Evolutionary conservation across 345 rosid genomes (phyloP), one percentile per base, ranked within the genome.

Genomic region (Salix caprea): DNA sequence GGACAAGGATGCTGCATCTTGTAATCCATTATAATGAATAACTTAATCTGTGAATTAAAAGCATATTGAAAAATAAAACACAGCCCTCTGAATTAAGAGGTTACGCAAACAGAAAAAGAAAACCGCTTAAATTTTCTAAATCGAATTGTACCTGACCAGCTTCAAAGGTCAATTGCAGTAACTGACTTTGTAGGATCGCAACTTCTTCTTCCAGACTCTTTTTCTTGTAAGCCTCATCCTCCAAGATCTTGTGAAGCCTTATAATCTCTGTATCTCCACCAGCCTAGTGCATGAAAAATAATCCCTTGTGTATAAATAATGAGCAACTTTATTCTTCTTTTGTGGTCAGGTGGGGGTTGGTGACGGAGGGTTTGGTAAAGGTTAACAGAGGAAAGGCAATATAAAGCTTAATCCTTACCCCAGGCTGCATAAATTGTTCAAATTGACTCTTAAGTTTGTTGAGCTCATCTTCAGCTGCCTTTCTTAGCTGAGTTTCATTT

Each of bases 181-280:
- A 71, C 76, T 82, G 84, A 74, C 79, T 82, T 70, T 56, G 75
- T 24, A 82, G 64, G 32, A 42, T 36, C 26, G 34, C 30, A 67
- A 78, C 62, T 70, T 77, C 78, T 78, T 82, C 84, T 70, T 82
- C 81, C 44, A 77, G 21, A 60, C 74, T 74, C 71, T 69, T 82
- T 48, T 78, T 82, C 26, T 77, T 39, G 64, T 58, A 62, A 28
- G 76, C 72, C 71, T 82, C 84, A 28, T 77, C 81, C 48, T 82
- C 84, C 70, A 77, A 75, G 61, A 67, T 58, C 13, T 66, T 70
- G 78, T 74, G 84, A 21, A 82, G 72, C 46, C 73, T 82, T 65
- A 74, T 40, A 28, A 82, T 71, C 71, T 82, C 84, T 4, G 69
- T 19, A 66, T 82, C 84, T 60, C 81, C 84, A 74, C 84, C 84